Base-by-base conservation (phyloP, 192 early-diverging fungal species). In the Coemansia sp. region DNA sequence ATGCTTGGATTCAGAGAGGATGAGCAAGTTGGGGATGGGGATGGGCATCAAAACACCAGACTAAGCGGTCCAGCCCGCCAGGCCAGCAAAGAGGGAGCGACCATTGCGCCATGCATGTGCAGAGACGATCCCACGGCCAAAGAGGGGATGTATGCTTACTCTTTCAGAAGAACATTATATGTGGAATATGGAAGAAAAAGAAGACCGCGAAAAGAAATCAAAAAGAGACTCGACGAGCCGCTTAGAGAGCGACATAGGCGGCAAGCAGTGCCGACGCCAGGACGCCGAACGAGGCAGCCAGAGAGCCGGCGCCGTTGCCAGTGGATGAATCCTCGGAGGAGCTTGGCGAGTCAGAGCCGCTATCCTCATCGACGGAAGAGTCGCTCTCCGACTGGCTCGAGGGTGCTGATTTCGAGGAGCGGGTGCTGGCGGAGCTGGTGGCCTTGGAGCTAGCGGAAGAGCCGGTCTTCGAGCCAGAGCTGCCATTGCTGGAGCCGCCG, bases 251-350 rank as follows among this genome's bases (percentile, higher is more conserved):
- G 7, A 56, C 39, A 56, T 58, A 62, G 14, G 69, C 55, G n/a
- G 66, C 73, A 35, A 74, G 38, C 58, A 80, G 72, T 11, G 73
- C 73, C 23, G 77, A 56, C 31, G 62, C 41, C 13, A 67, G 50
- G 59, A 67, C 61, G 23, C 66, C 67, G 48, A 73, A 21, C 61
- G 79, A 73, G 2, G 62, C 75, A 12, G 34, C 42, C 56, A 69
- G 53, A 26, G 61, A 37, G 56, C 64, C 61, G 25, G 61, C 67
- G 41, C 61, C 48, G 70, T 68, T 72, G 64, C 64, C 39, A 14
- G 38, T 48, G 33, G 56, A 25, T 13, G 26, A 42, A 35, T 12
- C 26, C 2, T 33, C 42, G 23, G 53, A 37, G 11, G 59, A 48
- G 52, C 59, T 62, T 16, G 41, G 47, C 31, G 67, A 50, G 48